phyloP scores from a whole-genome alignment of 2,329 filamentous ascomycete species.

The Polychaeton citri region DNA sequence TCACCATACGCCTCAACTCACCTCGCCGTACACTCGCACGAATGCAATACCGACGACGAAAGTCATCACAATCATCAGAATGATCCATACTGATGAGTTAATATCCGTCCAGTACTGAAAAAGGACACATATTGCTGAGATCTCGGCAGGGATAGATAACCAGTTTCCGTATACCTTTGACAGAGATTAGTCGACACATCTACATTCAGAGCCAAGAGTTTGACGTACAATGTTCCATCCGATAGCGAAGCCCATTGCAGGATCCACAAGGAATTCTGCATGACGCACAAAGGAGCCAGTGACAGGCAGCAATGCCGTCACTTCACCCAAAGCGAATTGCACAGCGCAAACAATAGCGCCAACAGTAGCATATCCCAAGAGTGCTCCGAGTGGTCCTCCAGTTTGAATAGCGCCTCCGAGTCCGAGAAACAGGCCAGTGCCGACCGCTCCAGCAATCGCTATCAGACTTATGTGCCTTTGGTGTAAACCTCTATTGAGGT shows the following conservation, averaged over 20 bases:
- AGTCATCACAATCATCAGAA: slow-evolving; percentile 37
- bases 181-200: slow-evolving; percentile 30
- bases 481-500: slow-evolving; percentile 37
- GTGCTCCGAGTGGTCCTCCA: slow-evolving; percentile 38
- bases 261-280: slow-evolving; percentile 65
- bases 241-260: slow-evolving; percentile 65
- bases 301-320: slow-evolving; percentile 38
- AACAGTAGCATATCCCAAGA: slow-evolving; percentile 40
- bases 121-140: slow-evolving; percentile 17
- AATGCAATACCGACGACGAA: slow-evolving; percentile 37
- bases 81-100: slow-evolving; percentile 69
- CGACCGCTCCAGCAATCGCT: slow-evolving; percentile 61
- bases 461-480: slow-evolving; percentile 46
- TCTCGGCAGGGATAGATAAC: slow-evolving; percentile 20
- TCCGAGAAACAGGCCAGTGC: slow-evolving; percentile 51
- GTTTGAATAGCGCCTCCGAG: slow-evolving; percentile 39
- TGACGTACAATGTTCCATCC: slow-evolving; percentile 66
- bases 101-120: slow-evolving; percentile 66
- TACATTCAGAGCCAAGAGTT: slow-evolving; percentile 65
- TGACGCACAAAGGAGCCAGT: slow-evolving; percentile 38
- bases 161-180: slow-evolving; percentile 14
- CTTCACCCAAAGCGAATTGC: slow-evolving; percentile 38
- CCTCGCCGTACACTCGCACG: slow-evolving; percentile 45
- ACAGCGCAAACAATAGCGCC: slow-evolving; percentile 38
- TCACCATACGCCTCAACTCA: not conserved